A percentile compares a stretch with the other conserved stretches of the same genome.
These are phyloP conservation scores for Thielaviopsis populi DNA, from an alignment of 2,329 filamentous ascomycete species.

Conservation along the genomic window DNA sequence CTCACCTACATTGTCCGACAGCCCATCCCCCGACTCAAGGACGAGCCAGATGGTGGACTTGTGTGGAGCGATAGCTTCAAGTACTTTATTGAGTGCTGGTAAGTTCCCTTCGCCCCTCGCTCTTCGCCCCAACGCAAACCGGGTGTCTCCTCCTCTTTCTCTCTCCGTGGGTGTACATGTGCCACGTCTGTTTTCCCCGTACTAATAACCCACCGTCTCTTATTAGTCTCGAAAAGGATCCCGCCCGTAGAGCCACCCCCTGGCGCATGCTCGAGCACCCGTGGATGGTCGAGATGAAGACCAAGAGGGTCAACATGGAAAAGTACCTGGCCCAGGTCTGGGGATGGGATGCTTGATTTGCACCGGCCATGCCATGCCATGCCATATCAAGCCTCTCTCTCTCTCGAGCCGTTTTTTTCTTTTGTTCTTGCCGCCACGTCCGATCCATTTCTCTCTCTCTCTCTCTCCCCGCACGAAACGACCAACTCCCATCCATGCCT, in stretches of 20 bases:
- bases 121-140: neutral
- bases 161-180: no score
- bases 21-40: constrained; percentile 86
- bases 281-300: constrained; percentile 94
- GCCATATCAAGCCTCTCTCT: neutral
- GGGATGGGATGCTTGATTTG: constrained; percentile 59
- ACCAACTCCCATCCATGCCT: neutral
- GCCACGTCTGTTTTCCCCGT: constrained; percentile 24
- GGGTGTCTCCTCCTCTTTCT: no score
- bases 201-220: constrained; percentile 9
- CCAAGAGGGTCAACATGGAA: constrained; percentile 94
- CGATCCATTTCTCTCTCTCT: no score
- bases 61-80: constrained; percentile 97
- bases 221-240: constrained; percentile 80
- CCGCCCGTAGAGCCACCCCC: constrained; percentile 70
- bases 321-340: constrained; percentile 89
- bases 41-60: constrained; percentile 78
- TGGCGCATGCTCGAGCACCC: constrained; percentile 99
- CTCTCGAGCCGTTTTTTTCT: neutral
- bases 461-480: no score
- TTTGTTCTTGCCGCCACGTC: neutral
- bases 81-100: constrained; percentile 99
- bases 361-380: no score
- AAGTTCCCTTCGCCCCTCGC: constrained; percentile 33
- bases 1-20: constrained; percentile 96